A percentile compares a stretch with the other conserved stretches of the same genome.
These are phyloP conservation scores for Jacaranda copaia DNA, from an alignment of 257 asterid genomes.

Conservation along the genomic window DNA sequence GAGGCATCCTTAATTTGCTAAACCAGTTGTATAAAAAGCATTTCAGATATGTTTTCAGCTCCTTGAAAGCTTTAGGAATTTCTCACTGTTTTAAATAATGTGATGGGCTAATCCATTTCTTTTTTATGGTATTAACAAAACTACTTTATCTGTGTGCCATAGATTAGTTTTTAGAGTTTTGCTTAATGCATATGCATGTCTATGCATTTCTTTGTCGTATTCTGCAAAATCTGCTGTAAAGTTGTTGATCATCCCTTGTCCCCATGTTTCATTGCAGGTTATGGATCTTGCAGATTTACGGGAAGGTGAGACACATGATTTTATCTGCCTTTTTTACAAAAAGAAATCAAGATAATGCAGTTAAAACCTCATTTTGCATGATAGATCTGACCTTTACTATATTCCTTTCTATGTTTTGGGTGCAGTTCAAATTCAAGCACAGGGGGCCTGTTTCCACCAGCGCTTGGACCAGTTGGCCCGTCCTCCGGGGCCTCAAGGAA, in stretches of 20 bases:
- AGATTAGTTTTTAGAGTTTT: too few relatives aligned
- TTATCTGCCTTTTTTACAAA: background rate
- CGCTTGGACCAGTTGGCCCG: slow-evolving; percentile 64
- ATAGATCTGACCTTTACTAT: slow-evolving; percentile 8
- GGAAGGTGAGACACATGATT: slow-evolving; percentile 67
- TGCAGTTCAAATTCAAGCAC: slow-evolving; percentile 60
- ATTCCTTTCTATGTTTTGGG: background rate
- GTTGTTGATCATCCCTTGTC: slow-evolving; percentile 21
- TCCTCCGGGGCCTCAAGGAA: slow-evolving; percentile 46
- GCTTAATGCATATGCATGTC: background rate
- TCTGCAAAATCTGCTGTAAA: background rate
- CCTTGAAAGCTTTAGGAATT: too few relatives aligned
- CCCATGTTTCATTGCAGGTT: slow-evolving; percentile 58
- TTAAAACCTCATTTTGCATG: background rate
- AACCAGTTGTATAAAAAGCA: too few relatives aligned
- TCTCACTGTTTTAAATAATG: too few relatives aligned
- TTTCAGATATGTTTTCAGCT: too few relatives aligned
- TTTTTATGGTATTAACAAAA: too few relatives aligned
- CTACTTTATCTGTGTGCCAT: too few relatives aligned
- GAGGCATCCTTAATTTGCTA: too few relatives aligned
- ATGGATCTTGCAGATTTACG: slow-evolving; percentile 75
- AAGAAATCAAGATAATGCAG: background rate
- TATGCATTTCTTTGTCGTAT: background rate
- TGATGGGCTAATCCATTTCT: too few relatives aligned
- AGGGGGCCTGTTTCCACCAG: slow-evolving; percentile 53